A percentile compares a stretch with the other conserved stretches of the same genome.
Evolutionary conservation across 768 basidiomycete species (phyloP).

Genomic region (Lepiota venenata): DNA sequence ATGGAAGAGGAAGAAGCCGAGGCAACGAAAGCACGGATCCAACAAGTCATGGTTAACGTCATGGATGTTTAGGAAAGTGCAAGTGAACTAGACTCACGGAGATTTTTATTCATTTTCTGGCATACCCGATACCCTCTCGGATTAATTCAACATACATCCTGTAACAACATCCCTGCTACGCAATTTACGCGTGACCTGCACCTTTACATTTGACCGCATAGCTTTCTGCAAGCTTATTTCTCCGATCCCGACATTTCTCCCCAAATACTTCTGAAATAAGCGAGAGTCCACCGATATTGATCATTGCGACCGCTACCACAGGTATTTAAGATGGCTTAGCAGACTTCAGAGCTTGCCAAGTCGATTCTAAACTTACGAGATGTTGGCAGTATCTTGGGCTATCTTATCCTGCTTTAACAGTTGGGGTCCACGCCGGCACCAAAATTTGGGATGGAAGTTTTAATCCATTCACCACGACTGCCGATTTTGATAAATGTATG

Average conservation of each 20-base stretch:
- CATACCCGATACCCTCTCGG: constrained; percentile 34
- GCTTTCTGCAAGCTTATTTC: constrained; percentile 19
- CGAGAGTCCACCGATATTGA: constrained; percentile 31
- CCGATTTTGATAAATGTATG: constrained; percentile 54
- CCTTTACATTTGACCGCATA: constrained; percentile 1
- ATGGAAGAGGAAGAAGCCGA: constrained; percentile 54
- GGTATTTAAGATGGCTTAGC: constrained; percentile 15
- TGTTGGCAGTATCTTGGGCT: constrained; percentile 27
- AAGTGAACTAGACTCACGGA: constrained; percentile 23
- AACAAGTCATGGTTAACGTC: constrained; percentile 60
- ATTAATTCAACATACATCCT: constrained; percentile 25
- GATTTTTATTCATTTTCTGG: constrained; percentile 20
- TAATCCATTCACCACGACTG: constrained; percentile 38
- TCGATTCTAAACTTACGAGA: constrained; percentile 14
- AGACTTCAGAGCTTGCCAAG: not conserved
- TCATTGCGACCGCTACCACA: constrained; percentile 12
- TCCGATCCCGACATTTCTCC: constrained; percentile 36
- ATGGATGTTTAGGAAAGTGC: constrained; percentile 56
- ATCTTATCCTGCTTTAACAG: constrained; percentile 30
- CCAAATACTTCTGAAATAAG: constrained; percentile 22
- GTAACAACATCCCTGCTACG: constrained; percentile 3
- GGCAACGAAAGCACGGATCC: constrained; percentile 37
- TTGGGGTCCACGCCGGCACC: constrained; percentile 42
- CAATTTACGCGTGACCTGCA: constrained; percentile 11
- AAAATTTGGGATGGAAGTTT: constrained; percentile 56